Evolutionary conservation across 345 rosid species (phyloP), one percentile per base, ranked within the genome.

Genomic region (Passiflora organensis): DNA sequence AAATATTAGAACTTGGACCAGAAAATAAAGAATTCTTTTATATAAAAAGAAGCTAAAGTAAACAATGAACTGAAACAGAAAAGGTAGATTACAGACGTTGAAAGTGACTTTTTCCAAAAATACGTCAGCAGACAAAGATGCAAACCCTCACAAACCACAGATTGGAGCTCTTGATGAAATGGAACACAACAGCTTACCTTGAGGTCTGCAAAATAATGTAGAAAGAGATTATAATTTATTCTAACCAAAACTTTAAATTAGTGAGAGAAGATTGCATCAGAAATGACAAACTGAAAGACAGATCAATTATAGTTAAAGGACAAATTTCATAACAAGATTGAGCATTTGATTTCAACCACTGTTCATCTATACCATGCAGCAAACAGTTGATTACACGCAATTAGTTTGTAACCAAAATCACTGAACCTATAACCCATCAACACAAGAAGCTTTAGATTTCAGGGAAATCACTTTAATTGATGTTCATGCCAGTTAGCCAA

Each of bases 141-240:
- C 5, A 59, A 43, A 57, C 59, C 48, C 48, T 65, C 13, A 42
- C 34, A 59, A 64, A 66, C 45, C 42, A 19, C 45, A 37, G 63
- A 51, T 69, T 57, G 53, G 37, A 67, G 50, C 34, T 28, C 60
- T 58, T 37, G 52, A 59, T 48, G 62, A 53, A 49, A 52, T 58
- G 53, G 65, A 69, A 51, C 58, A 56, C n/a, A 62, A 66, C 59
- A 51, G 73, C 81, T 77, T 85, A 89, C 99, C 99, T 80, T 80
- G 96, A 62, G 79, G 80, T 72, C 99, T 93, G 95, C 94, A 83
- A 74, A 72, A 71, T 1, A 69, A 73, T 69, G 22, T 19, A 10
- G 13, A 22, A 49, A 56, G 23, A 38, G 34, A 43, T 59, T 36
- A 73, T 54, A 34, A 48, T 46, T 23, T n/a, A n/a, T 15, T 60